These are phyloP conservation scores for Besnoitia besnoiti DNA, from an alignment of 169 alveolate genomes.

Conservation along the genomic window DNA sequence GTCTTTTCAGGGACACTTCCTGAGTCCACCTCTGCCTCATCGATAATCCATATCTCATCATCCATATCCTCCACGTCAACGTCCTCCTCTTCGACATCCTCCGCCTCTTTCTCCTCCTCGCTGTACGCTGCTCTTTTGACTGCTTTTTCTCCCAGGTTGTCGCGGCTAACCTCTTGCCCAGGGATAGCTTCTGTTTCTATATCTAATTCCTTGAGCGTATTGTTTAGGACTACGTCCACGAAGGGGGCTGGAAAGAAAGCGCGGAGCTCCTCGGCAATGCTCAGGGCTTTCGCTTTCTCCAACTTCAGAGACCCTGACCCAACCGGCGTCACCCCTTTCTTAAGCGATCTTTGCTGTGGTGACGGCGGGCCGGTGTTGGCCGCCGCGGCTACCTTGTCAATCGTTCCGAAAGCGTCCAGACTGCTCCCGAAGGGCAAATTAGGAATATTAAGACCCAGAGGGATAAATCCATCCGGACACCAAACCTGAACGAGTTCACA, in stretches of 20 bases:
- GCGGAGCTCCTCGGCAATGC: not conserved
- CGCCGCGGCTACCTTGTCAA: not conserved
- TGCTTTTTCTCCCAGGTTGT: not conserved
- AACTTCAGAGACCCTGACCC: not conserved
- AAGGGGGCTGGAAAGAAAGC: not conserved
- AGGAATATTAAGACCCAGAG: not conserved
- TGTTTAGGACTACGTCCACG: not conserved
- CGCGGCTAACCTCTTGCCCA: not conserved
- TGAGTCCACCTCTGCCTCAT: not conserved
- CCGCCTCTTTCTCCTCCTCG: not conserved
- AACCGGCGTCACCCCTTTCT: not conserved
- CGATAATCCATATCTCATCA: constrained; percentile 6
- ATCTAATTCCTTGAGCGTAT: not conserved
- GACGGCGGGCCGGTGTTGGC: not conserved
- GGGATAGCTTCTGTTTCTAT: not conserved
- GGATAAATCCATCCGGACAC: constrained; percentile 27
- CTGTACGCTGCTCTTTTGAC: not conserved
- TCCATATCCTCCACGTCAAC: not conserved
- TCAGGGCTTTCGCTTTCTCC: not conserved
- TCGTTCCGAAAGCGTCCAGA: constrained; percentile 13
- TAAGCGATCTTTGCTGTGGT: not conserved
- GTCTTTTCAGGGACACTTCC: not conserved
- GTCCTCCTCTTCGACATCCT: not conserved
- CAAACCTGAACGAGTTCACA: too few species aligned
- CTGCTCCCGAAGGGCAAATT: constrained; percentile 29